phyloP scores from a whole-genome alignment of 169 alveolate species.

The Plasmodium cynomolgi region DNA sequence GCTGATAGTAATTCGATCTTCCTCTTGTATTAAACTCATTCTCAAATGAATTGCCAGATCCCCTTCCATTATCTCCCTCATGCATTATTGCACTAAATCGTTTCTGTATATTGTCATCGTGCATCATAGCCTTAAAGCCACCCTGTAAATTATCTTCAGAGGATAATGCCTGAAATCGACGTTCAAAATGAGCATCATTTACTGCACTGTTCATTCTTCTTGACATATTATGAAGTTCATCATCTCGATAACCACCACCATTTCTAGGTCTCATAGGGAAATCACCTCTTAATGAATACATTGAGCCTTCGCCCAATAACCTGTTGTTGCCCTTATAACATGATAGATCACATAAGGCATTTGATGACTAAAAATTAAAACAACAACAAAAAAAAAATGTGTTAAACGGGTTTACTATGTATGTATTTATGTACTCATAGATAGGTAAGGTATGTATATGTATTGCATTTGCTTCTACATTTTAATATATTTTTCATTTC shows the following conservation, averaged over 20 bases:
- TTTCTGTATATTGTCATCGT: slow-evolving; percentile 3
- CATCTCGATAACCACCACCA: not conserved
- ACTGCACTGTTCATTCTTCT: not conserved
- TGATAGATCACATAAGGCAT: not conserved
- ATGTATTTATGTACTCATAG: not conserved
- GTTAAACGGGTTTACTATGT: not conserved
- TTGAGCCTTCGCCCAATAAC: not conserved
- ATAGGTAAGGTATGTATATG: not conserved
- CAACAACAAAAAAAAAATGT: not conserved
- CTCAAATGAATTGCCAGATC: not conserved
- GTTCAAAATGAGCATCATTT: not conserved
- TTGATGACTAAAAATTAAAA: not conserved
- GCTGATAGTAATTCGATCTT: not conserved
- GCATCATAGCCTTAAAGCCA: not conserved
- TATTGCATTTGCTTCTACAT: not conserved
- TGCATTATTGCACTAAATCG: not conserved
- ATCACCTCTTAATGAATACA: not conserved
- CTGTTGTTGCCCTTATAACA: not conserved
- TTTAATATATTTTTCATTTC: not conserved
- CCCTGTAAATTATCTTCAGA: not conserved
- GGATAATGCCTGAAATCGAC: not conserved
- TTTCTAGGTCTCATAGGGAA: not conserved
- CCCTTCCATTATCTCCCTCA: not conserved
- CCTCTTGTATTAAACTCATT: no score
- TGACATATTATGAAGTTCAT: not conserved